phyloP scores from a whole-genome alignment of 805 yeast genomes.

The Wickerhamiella kurtzmanii region DNA sequence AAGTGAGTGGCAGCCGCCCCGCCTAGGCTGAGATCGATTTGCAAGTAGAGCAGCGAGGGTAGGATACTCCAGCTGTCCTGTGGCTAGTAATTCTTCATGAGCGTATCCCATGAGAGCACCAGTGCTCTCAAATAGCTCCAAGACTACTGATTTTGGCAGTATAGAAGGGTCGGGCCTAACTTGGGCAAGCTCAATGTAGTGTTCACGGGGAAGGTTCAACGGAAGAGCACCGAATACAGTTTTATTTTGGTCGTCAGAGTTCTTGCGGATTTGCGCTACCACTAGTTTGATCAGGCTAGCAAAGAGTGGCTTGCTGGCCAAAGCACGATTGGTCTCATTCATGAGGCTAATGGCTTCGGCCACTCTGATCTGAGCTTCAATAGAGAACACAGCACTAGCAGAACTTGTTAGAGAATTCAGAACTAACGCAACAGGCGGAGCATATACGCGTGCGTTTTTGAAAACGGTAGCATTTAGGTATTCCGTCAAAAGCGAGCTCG shows the following conservation, averaged over 20 bases:
- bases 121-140: not conserved
- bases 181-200: not conserved
- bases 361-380: conserved; percentile 11
- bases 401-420: conserved; percentile 6
- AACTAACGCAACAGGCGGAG: conserved; percentile 30
- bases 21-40: not conserved
- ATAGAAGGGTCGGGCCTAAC: not conserved
- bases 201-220: not conserved
- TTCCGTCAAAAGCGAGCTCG: conserved; percentile 23
- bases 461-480: conserved; percentile 33
- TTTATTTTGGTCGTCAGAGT: not conserved
- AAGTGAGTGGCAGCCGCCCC: not conserved
- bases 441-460: conserved; percentile 41
- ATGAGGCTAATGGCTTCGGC: conserved; percentile 10
- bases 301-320: not conserved
- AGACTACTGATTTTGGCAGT: not conserved
- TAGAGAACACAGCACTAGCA: conserved; percentile 2
- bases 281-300: not conserved
- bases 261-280: not conserved
- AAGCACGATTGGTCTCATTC: conserved; percentile 8
- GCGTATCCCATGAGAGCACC: not conserved
- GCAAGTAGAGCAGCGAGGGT: not conserved
- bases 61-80: not conserved
- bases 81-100: not conserved
- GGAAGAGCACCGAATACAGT: not conserved